Conservation (phyloP, 2,329 filamentous ascomycete species). For the Cordyceps cateniannulata region DNA sequence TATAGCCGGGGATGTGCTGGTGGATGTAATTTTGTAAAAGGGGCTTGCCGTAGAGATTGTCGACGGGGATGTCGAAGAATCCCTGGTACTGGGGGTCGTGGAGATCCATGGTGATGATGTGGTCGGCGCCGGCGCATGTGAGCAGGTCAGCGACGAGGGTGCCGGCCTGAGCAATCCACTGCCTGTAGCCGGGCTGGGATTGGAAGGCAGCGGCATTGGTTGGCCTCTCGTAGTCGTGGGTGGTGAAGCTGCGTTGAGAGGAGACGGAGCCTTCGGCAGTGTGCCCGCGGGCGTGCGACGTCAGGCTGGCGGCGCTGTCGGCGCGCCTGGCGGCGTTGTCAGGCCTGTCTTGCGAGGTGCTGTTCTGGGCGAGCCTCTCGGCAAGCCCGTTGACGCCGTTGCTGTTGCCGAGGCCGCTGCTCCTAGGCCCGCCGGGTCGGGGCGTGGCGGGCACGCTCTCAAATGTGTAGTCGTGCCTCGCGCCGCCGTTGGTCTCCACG, state of each 20-base stretch:
- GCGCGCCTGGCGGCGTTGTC: conserved; percentile 28
- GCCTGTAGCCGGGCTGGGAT: conserved; percentile 88
- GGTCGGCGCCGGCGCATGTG: conserved; percentile 91
- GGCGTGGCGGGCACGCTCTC: conserved; percentile 89
- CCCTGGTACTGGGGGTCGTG: conserved; percentile 96
- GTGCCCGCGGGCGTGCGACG: conserved; percentile 29
- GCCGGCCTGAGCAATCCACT: conserved; percentile 97
- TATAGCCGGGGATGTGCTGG: conserved; percentile 76
- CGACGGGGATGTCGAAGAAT: conserved; percentile 97
- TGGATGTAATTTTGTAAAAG: conserved; percentile 66
- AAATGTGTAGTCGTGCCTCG: conserved; percentile 69
- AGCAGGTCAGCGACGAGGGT: conserved; percentile 91
- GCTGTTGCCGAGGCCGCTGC: conserved; percentile 53
- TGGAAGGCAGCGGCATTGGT: conserved; percentile 54
- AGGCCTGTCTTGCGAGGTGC: conserved; percentile 42
- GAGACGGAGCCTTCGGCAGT: conserved; percentile 33
- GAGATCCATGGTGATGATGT: conserved; percentile 96
- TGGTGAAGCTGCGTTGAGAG: conserved; percentile 47
- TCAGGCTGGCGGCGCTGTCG: conserved; percentile 28
- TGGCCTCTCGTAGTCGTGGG: conserved; percentile 59
- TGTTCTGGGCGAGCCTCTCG: conserved; percentile 63
- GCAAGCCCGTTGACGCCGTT: conserved; percentile 65
- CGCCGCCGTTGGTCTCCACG: conserved; percentile 10
- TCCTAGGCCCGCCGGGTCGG: conserved; percentile 62
- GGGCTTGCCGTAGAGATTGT: conserved; percentile 87